Percentiles rank a stretch among this genome's conserved stretches.
These are phyloP conservation scores for Annulohypoxylon bovei DNA, from an alignment of 495 filamentous ascomycete genomes.

Conservation along the genomic window DNA sequence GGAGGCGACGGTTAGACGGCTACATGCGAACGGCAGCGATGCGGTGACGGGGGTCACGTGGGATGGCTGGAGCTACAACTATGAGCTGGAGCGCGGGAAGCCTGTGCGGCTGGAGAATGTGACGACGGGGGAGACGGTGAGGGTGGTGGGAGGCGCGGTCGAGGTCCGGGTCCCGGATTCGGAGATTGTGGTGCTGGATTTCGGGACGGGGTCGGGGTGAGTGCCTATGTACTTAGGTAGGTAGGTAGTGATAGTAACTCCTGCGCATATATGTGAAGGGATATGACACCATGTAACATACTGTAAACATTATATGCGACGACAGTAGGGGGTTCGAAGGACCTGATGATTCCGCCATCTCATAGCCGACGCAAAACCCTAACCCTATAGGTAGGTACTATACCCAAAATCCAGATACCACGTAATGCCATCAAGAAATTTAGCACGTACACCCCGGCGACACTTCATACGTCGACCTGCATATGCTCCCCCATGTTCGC, in stretches of 20 bases:
- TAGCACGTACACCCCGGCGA: not conserved
- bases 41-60: conserved; percentile 69
- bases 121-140: conserved; percentile 62
- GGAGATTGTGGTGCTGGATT: conserved; percentile 61
- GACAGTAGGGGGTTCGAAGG: not conserved
- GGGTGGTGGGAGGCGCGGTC: conserved; percentile 56
- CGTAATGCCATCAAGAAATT: not conserved
- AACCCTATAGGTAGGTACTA: not conserved
- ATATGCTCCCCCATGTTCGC: not conserved
- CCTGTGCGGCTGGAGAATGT: conserved; percentile 67
- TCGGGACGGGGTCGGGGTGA: conserved; percentile 35
- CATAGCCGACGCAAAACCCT: not conserved
- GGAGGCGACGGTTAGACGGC: conserved; percentile 53
- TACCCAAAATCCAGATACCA: not conserved
- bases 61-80: conserved; percentile 72
- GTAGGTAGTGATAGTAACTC: not conserved
- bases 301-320: not conserved
- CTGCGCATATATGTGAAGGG: not conserved
- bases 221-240: not conserved
- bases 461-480: conserved; percentile 7
- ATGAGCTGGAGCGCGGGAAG: conserved; percentile 64
- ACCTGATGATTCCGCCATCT: not conserved
- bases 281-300: not conserved
- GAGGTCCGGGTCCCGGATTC: conserved; percentile 61
- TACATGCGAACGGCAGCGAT: conserved; percentile 71